Evolutionary conservation across 225 moss, liverwort and hornwort species (phyloP), one percentile per base, ranked within the genome.

Genomic region (Antitrichia curtipendula): DNA sequence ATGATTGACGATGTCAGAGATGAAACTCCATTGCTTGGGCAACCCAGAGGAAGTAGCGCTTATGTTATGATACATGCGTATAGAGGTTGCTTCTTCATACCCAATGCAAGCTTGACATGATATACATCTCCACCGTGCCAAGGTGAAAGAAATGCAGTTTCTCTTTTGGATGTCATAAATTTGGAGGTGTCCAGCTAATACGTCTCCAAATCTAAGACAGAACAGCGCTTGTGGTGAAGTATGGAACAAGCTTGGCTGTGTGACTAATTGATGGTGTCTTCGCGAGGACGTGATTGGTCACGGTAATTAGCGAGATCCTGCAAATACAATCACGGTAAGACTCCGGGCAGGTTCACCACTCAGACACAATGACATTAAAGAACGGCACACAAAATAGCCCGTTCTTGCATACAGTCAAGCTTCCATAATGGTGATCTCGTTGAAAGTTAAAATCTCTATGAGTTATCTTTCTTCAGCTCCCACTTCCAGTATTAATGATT

Each of bases 231-330:
- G 38, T 24, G 24, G 52, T 41, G 56, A 64, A 36, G 63, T 69
- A 61, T 58, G 49, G 40, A 62, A 71, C 57, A 41, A 70, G 40
- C 70, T 84, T 31, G 78, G 50, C 50, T 75, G 32, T 47, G 19
- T 40, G 56, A 14, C 86, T 80, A 92, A 77, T 87, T 84, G 89
- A 25, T 84, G 47, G 78, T 43, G n/a, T 68, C 74, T 58, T 87
- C 78, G 29, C 83, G 69, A 38, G 91, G 88, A 66, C 75, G 86
- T 47, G 91, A 57, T 75, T 87, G 93, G 77, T 93, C 88, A 45
- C 93, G 93, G 78, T 93, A 93, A 60, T 17, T 90, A 75, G 90
- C 90, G 28, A 91, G 86, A 36, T 89, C 87, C 89, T 88, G 90
- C 76, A 83, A 41, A 71, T 21, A 82, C 72, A 14, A 81, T 43